Base-by-base conservation (phyloP, 108 stramenopile species). In the Nitzschia inconspicua region DNA sequence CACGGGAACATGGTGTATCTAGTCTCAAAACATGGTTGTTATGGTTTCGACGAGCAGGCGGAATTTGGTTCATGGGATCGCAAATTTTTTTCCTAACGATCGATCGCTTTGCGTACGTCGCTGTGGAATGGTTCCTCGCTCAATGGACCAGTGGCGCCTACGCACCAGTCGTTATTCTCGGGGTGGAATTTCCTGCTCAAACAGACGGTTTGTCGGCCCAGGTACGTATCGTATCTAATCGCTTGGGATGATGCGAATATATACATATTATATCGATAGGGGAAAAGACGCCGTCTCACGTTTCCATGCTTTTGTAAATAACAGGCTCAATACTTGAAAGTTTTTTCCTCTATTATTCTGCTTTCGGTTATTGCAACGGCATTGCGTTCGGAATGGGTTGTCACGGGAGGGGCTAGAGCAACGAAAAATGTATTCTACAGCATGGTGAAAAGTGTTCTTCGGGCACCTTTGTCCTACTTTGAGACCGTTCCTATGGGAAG, bases 401-500 rank as follows among this genome's bases (percentile, higher is more conserved):
- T 81, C 9, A 53, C 67, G 19, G 76, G 76, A 16, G 80, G 76
- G 14, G 49, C 34, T 27, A 49, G 73, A 16, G 76, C 76, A 20
- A 47, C 68, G 5, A 59, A 56, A 1, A 47, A 52, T 35, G 77
- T 78, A 10, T 79, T 79, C 49, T 25, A 48, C 3, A 51, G 44
- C 31, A 84, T 88, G 86, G 46, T 85, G 22, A 32, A 35, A 0
- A 43, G 68, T 27, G 83, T 89, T 2, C 69, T 91, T 1, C 60
- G 63, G 22, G 84, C 88, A 25, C 90, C 87, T 8, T 78, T 90
- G 80, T 63, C 75, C n/a, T 97, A 89, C 69, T 98, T 97, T 65
- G 96, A 98, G 65, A 89, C 93, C 2, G 94, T 89, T 7, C 96
- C 96, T 2, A 74, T 95, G 62, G 98, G 98, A 23, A 82, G 98